A percentile compares a stretch with the other conserved stretches of the same genome.
These are phyloP conservation scores for Malus orientalis DNA, from an alignment of 306 rosid species.

Conservation along the genomic window DNA sequence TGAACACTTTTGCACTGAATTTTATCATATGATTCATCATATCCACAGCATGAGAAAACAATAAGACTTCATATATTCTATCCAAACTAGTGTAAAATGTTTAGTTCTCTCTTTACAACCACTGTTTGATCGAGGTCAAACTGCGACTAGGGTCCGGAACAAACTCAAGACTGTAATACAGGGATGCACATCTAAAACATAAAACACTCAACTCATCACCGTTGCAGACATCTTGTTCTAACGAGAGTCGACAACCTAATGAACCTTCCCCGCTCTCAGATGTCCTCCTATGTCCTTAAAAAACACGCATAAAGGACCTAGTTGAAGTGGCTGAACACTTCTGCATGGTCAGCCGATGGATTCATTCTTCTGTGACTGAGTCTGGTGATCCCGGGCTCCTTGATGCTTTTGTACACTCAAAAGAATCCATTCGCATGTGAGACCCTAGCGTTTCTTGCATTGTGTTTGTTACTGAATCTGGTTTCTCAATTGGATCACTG, in stretches of 20 bases:
- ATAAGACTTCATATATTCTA: background rate
- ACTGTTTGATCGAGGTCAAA: background rate
- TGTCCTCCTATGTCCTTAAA: background rate
- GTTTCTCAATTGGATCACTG: slow-evolving; percentile 24
- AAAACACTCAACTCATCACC: slow-evolving; percentile 12
- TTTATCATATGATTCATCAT: background rate
- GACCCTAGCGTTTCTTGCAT: slow-evolving; percentile 22
- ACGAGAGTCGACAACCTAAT: background rate
- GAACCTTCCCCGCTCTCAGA: background rate
- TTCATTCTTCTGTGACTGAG: slow-evolving; percentile 12
- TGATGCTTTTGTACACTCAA: slow-evolving; percentile 21
- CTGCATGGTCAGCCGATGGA: background rate
- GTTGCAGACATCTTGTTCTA: slow-evolving; percentile 11
- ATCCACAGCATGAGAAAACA: background rate
- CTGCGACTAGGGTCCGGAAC: slow-evolving; percentile 1
- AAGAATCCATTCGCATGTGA: slow-evolving; percentile 31
- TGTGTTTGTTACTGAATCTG: slow-evolving; percentile 19
- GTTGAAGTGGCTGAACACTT: background rate
- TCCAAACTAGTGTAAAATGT: slow-evolving; percentile 1
- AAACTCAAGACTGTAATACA: slow-evolving; percentile 2
- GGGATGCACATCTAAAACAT: slow-evolving; percentile 1
- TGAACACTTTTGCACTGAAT: background rate
- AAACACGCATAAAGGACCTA: background rate
- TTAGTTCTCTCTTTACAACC: slow-evolving; percentile 17
- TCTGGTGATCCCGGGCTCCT: slow-evolving; percentile 22